Base-by-base conservation (phyloP, 2,329 filamentous ascomycete species). In the Tympanopsis confertula region DNA sequence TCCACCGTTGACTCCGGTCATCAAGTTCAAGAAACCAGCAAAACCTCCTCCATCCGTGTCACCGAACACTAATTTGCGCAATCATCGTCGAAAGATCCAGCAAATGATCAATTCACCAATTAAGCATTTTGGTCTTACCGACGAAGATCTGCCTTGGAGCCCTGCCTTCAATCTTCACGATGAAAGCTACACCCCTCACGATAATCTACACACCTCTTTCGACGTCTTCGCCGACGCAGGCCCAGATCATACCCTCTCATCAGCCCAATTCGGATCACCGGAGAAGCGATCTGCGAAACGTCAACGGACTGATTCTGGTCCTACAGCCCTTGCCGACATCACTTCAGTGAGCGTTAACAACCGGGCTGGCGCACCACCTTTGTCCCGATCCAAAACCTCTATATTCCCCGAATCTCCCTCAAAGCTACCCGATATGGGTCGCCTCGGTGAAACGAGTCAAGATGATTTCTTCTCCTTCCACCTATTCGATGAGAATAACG, bases 21-120 rank as follows among this genome's bases (percentile, higher is more conserved):
- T 88, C 48, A 86, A 91, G 57, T 81, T 94, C 54, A 86, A 83
- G 62, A 65, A 70, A 17, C 70, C 72, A 2, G 58, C 63, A 5
- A 64, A 61, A 45, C 62, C 65, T 12, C 73, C 72, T 19, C 84
- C 84, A 38, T 94, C 89, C 1, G 81, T 86, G 14, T 96, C 89
- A 13, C 89, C 91, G 2, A 93, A 91, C 53, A 95, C 89, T 7
- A 94, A 94, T 52, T 70, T 96, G 15, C 79, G 82, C 41, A 78
- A 91, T 46, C 91, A 96, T 54, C 83, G 89, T 39, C 80, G 89
- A 50, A 81, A 78, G 46, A 86, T 96, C 44, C 72, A 74, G 42
- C 74, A 84, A 46, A 76, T 94, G 66, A 75, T 94, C 33, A 84
- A 86, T 40, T 91, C 86, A 4, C 86, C 86, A 3, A 65, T 75